These are phyloP conservation scores for Scheffersomyces spartinae DNA, from an alignment of 805 yeast genomes.

Conservation along the genomic window DNA sequence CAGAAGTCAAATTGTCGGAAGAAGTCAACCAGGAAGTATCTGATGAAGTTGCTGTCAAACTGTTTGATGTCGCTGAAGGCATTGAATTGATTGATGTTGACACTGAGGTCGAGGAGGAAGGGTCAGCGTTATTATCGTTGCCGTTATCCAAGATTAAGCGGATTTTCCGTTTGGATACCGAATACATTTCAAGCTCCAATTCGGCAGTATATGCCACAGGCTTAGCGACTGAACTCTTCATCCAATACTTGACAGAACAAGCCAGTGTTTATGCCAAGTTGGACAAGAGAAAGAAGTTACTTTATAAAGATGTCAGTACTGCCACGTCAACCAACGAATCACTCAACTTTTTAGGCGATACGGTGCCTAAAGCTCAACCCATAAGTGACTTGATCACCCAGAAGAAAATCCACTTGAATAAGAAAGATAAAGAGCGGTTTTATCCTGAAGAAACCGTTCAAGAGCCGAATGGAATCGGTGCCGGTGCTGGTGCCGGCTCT, in stretches of 20 bases:
- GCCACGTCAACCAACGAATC: slow-evolving; percentile 52
- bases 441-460: slow-evolving; percentile 1
- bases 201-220: slow-evolving; percentile 67
- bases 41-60: too few relatives aligned
- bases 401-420: slow-evolving; percentile 20
- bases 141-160: slow-evolving; percentile 63
- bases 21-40: too few relatives aligned
- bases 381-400: slow-evolving; percentile 36
- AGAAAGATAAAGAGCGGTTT: slow-evolving; percentile 3
- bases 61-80: too few relatives aligned
- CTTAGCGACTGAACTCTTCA: slow-evolving; percentile 66
- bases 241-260: slow-evolving; percentile 60
- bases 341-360: slow-evolving; percentile 48
- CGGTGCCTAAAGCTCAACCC: slow-evolving; percentile 53
- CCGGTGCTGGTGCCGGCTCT: slow-evolving; percentile 3
- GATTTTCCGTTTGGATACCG: slow-evolving; percentile 68
- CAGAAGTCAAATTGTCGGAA: too few relatives aligned
- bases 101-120: too few relatives aligned
- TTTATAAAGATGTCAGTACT: slow-evolving; percentile 56
- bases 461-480: slow-evolving; percentile 3
- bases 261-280: slow-evolving; percentile 54
- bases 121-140: too few relatives aligned
- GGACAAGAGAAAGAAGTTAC: slow-evolving; percentile 57
- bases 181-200: slow-evolving; percentile 53
- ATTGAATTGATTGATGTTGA: too few relatives aligned